These are phyloP conservation scores for Fusarium torreyae DNA, from an alignment of 2,329 filamentous ascomycete genomes.

Conservation along the genomic window DNA sequence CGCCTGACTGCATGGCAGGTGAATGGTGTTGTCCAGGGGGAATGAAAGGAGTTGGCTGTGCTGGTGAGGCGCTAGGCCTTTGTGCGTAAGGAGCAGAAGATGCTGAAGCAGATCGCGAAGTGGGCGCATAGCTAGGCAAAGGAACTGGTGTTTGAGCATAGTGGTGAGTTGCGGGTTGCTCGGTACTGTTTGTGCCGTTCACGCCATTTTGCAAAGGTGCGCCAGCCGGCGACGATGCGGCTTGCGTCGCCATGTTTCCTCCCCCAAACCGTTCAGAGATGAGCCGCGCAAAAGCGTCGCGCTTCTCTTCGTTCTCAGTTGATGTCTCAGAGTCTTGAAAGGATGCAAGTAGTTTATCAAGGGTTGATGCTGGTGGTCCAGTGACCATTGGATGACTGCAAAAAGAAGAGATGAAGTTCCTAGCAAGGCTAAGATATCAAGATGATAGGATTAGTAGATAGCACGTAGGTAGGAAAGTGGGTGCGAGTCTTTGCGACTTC, in stretches of 20 bases:
- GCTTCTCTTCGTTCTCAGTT: conserved; percentile 8
- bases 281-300: conserved; percentile 12
- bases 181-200: conserved; percentile 23
- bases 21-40: conserved; percentile 24
- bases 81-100: conserved; percentile 3
- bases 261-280: conserved; percentile 10
- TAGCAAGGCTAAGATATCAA: not conserved
- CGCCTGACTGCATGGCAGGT: conserved; percentile 19
- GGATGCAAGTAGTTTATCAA: conserved; percentile 25
- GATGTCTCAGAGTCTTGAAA: conserved; percentile 3
- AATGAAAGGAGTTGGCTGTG: conserved; percentile 11
- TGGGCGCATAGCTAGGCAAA: conserved; percentile 22
- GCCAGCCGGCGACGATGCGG: conserved; percentile 7
- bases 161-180: not conserved
- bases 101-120: conserved; percentile 23
- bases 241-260: conserved; percentile 26
- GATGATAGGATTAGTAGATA: not conserved
- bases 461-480: not conserved
- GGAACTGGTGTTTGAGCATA: conserved; percentile 25
- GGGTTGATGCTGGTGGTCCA: not conserved
- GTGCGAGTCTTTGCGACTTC: conserved; percentile 1
- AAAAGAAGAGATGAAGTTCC: not conserved
- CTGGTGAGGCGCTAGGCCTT: conserved; percentile 8
- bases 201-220: conserved; percentile 16
- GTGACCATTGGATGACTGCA: conserved; percentile 5